phyloP scores from a whole-genome alignment of 2,329 filamentous ascomycete genomes.

The Phyllosticta capitalensis region DNA sequence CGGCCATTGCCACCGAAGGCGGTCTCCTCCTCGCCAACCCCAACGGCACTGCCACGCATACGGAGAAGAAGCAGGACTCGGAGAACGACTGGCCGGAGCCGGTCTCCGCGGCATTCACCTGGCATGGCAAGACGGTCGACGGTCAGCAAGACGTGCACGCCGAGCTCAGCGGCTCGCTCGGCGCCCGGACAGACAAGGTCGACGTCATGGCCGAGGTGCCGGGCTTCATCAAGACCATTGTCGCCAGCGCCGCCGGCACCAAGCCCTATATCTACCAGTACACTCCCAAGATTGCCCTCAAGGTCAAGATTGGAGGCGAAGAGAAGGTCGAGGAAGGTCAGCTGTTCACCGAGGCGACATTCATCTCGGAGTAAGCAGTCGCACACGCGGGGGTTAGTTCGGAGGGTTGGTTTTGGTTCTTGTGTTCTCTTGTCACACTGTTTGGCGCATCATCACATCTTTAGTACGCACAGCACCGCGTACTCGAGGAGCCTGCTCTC shows the following conservation, averaged over 20 bases:
- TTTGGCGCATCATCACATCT: neutral
- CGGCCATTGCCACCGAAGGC: conserved; percentile 70
- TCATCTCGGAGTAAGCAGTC: conserved; percentile 54
- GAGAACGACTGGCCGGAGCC: conserved; percentile 88
- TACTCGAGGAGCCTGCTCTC: too few species aligned
- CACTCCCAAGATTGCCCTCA: conserved; percentile 61
- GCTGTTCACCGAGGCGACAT: conserved; percentile 87
- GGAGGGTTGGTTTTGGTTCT: neutral
- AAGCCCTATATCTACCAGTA: conserved; percentile 99
- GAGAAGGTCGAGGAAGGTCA: conserved; percentile 68
- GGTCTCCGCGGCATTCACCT: conserved; percentile 61
- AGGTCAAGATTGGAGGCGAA: conserved; percentile 75
- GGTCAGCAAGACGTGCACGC: conserved; percentile 59
- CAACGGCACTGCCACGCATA: conserved; percentile 58
- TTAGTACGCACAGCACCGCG: too few species aligned
- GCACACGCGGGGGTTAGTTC: neutral
- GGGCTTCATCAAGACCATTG: conserved; percentile 89
- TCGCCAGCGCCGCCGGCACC: conserved; percentile 77
- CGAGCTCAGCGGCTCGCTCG: conserved; percentile 58
- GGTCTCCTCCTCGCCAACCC: conserved; percentile 67
- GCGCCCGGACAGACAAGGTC: conserved; percentile 65
- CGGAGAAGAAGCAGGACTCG: conserved; percentile 57
- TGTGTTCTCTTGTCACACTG: neutral
- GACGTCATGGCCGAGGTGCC: conserved; percentile 97
- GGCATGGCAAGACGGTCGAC: conserved; percentile 69